Evolutionary conservation across 495 filamentous ascomycete species (phyloP), one percentile per base, ranked within the genome.

Genomic region (Poronia punctata): DNA sequence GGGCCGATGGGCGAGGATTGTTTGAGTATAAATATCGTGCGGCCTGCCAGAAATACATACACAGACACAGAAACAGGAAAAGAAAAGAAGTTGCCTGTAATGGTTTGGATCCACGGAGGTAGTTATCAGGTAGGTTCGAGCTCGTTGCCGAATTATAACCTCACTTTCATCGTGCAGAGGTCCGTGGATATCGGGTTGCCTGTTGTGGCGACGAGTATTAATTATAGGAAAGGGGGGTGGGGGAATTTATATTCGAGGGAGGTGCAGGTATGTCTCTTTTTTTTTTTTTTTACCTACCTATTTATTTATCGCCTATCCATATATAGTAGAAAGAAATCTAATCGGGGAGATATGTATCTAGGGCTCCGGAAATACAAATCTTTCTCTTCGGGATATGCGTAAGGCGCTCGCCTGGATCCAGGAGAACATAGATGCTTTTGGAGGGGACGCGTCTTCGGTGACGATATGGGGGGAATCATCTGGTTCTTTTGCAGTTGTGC

Each of bases 91-190:
- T 22, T 84, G 1, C 82, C 82, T 0, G 74, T 85, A 14, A 59
- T 80, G 29, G 66, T 82, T 6, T 84, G 79, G 76, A 84, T 86
- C 26, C 80, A 73, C 50, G 81, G 80, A 21, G 80, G 82, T 16
- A 76, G 69, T 1, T 84, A 82, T 48, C 75, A 82, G 49, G 53
- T 77, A 3, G 82, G 82, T 2, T 71, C 70, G 0, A 76, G 71
- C 3, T 42, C 49, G 17, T 68, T 66, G 59, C 75, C 77, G 40
- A 67, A 80, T 19, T 57, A 57, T 32, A 57, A 57, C 46, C 72
- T 68, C 1, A 53, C 65, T 0, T 57, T 52, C 3, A 30, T 79
- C 5, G 66, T 79, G 0, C 46, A 50, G 4, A 62, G 62, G 15
- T 73, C 72, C 0, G 55, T 75, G 5, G 40, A 53, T 5, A 40